These are phyloP conservation scores for Plantago coronopus DNA, from an alignment of 305 asterid species.

Conservation along the genomic window DNA sequence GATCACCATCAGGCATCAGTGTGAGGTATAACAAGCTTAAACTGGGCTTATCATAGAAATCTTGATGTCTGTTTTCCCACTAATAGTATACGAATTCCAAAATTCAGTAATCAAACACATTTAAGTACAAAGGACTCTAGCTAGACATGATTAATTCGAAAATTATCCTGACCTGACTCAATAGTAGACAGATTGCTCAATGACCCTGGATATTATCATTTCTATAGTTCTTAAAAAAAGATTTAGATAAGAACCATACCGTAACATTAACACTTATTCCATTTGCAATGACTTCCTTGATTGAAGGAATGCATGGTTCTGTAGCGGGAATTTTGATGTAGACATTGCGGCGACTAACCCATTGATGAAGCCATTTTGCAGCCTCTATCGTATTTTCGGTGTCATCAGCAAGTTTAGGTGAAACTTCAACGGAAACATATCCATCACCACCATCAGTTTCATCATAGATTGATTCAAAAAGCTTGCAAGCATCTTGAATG, in stretches of 20 bases:
- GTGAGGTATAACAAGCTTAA: constrained; percentile 24
- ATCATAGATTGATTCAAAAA: constrained; percentile 83
- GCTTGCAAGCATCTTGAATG: constrained; percentile 97
- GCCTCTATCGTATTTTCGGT: constrained; percentile 81
- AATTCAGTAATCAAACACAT: too few relatives aligned
- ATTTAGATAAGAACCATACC: constrained; percentile 43
- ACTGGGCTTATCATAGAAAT: neutral
- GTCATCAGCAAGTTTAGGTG: constrained; percentile 94
- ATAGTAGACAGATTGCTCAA: too few relatives aligned
- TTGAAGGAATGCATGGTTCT: constrained; percentile 85
- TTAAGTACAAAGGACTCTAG: too few relatives aligned
- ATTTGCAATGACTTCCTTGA: constrained; percentile 90
- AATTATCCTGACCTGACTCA: too few relatives aligned
- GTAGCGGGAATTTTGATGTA: constrained; percentile 98
- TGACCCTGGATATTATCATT: too few relatives aligned
- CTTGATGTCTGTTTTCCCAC: neutral
- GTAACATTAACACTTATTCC: constrained; percentile 98
- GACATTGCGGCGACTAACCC: constrained; percentile 82
- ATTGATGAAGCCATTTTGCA: constrained; percentile 89
- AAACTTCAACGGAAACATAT: constrained; percentile 96
- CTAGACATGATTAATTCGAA: too few relatives aligned
- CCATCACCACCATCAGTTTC: constrained; percentile 94
- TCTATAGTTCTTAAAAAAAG: neutral
- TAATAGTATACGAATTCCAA: too few relatives aligned
- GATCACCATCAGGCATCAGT: too few relatives aligned